A percentile compares a stretch with the other conserved stretches of the same genome.
phyloP scores from a whole-genome alignment of 371 early-diverging fungal species.

The Mucor plumbeus region DNA sequence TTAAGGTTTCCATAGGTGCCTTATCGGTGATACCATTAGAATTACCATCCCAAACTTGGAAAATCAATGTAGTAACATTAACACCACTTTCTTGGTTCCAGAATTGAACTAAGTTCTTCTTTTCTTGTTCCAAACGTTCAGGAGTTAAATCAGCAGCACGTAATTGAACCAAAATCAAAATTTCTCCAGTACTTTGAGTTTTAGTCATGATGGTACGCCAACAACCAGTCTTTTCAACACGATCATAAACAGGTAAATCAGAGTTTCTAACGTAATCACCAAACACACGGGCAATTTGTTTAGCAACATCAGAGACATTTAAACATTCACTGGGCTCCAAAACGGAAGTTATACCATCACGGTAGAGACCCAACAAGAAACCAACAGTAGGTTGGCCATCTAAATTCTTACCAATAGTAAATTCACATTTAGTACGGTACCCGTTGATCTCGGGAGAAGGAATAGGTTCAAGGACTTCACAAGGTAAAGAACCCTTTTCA shows the following conservation, averaged over 20 bases:
- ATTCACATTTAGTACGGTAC: slow-evolving; percentile 87
- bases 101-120: slow-evolving; percentile 32
- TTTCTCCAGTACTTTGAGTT: slow-evolving; percentile 60
- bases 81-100: slow-evolving; percentile 29
- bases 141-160: slow-evolving; percentile 45
- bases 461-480: slow-evolving; percentile 54
- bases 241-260: slow-evolving; percentile 58
- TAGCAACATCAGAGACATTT: slow-evolving; percentile 55
- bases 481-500: slow-evolving; percentile 35
- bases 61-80: slow-evolving; percentile 51
- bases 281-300: slow-evolving; percentile 51
- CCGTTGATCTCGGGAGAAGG: slow-evolving; percentile 69
- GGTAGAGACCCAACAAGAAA: slow-evolving; percentile 67
- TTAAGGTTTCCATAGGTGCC: slow-evolving; percentile 45
- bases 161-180: slow-evolving; percentile 63
- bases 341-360: slow-evolving; percentile 61
- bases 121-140: slow-evolving; percentile 45
- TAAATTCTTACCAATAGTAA: slow-evolving; percentile 66
- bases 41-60: slow-evolving; percentile 53
- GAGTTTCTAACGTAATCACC: slow-evolving; percentile 44
- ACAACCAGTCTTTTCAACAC: slow-evolving; percentile 59
- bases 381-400: slow-evolving; percentile 64
- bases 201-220: slow-evolving; percentile 68
- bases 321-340: slow-evolving; percentile 50
- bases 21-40: slow-evolving; percentile 59